Conservation (phyloP, 805 yeast species). For the Maudiozyma pseudohumilis region DNA sequence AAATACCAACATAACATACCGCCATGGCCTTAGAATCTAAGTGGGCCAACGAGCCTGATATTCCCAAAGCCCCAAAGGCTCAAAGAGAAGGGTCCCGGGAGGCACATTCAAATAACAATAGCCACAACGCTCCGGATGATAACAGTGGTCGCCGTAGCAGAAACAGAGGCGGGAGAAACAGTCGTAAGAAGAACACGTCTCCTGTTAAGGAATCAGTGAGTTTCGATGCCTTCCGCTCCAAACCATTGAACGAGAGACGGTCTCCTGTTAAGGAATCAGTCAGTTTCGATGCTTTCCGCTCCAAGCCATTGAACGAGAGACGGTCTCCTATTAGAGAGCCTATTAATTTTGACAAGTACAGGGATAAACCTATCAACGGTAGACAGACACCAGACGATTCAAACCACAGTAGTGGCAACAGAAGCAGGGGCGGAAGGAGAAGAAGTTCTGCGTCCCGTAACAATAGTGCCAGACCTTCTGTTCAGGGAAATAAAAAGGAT, state of each 20-base stretch:
- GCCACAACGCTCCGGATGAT: background rate
- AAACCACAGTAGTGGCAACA: too few species aligned
- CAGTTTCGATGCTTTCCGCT: background rate
- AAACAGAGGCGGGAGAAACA: background rate
- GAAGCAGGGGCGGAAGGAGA: too few species aligned
- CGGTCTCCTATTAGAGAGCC: background rate
- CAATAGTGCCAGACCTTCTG: too few species aligned
- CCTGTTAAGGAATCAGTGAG: background rate
- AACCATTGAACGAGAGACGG: background rate
- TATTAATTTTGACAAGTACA: background rate
- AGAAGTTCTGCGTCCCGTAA: too few species aligned
- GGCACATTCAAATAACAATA: background rate
- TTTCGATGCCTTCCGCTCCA: background rate
- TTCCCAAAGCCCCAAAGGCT: slow-evolving; percentile 3
- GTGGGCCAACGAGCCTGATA: slow-evolving; percentile 23
- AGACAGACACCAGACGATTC: background rate
- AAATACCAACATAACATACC: background rate
- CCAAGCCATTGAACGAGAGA: background rate
- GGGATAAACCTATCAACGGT: background rate
- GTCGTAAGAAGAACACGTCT: too few species aligned
- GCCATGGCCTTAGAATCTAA: slow-evolving; percentile 22
- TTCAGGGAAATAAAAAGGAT: background rate
- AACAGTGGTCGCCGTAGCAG: background rate
- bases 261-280: background rate
- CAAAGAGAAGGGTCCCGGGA: background rate